Evolutionary conservation across 2,329 filamentous ascomycete genomes (phyloP), one percentile per base, ranked within the genome.

Genomic region (Geosmithia flava): DNA sequence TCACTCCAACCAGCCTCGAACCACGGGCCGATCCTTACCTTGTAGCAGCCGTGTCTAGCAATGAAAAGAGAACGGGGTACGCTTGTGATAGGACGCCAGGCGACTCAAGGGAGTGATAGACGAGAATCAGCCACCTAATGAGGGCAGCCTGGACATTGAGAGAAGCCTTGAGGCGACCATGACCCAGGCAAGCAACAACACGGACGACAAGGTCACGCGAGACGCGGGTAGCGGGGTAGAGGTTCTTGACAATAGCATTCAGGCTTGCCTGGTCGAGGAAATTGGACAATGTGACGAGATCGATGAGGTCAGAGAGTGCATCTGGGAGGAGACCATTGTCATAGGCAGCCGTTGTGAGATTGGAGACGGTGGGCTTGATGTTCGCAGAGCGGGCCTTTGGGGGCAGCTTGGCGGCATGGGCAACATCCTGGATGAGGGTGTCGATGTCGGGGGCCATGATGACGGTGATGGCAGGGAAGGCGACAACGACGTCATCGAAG

Each of bases 1-100:
- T 13, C 7, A 16, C 10, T n/a, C 19, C n/a, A 16, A 41, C 30
- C 55, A 37, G 33, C 33, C 47, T 19, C 2, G 19, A 13, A 11
- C 3, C 11, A 11, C 33, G 33, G 33, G 11, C 6, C 13, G 33
- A 11, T 37, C 11, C 33, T 30, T 67, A 85, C 74, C 85, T 76
- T 51, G 89, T 76, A 50, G 80, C 84, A 46, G 87, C 83, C 57
- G 87, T 91, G 58, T 94, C 86, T 6, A 95, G 72, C 53, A 91
- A 69, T 53, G 87, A 87, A 60, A 95, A 95, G 3, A 95, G 64
- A 17, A 91, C 77, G 0, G 80, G 72, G 57, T 94, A 95, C 2
- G 84, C 68, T 52, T 80, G 81, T 5, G 81, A 81, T 45, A 95
- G 64, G 8, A 82, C 67, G 7, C 67, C 68, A 44, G 76, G 73